Evolutionary conservation across 176 grass and related monocot species (phyloP), one percentile per base, ranked within the genome.

Genomic region (Rhynchospora tenuis): DNA sequence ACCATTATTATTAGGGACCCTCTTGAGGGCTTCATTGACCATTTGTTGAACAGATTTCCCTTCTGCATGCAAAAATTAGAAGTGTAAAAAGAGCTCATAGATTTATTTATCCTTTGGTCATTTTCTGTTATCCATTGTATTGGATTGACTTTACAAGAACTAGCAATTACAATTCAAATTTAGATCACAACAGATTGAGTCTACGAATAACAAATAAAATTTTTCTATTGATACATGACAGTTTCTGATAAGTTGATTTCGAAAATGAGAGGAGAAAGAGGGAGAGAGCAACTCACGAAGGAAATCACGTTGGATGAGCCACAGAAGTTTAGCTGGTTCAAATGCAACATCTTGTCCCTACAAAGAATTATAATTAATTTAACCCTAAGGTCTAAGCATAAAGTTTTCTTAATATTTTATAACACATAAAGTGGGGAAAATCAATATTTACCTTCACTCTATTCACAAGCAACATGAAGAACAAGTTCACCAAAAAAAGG

Each of bases 301-400:
- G 48, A 98, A 98, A 73, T 98, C 95, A 59, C 91, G 90, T 80
- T 98, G 96, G 69, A 98, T 98, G 83, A 98, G 86, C 96, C 96
- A 95, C 10, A 98, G 76, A 84, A 98, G 93, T 64, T 98, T 98
- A 86, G 96, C 93, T 79, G 93, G 93, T 70, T 98, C 93, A 93
- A 98, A 95, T 86, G 91, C 91, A 86, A 93, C 80, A 93, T 95
- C 91, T 87, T 95, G 90, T 16, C 96, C 95, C 93, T 98, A 81
- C 75, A 95, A 60, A 78, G 54, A 43, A 45, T 11, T 31, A 6
- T 67, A 5, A 29, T 47, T 82, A 82, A 66, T 82, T 82, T 64
- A 48, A 65, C 52, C 15, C 66, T 17, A 64, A 81, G 1, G 33
- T 38, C 33, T 38, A 38, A 63, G 43, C 11, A 63, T n/a, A 67